Base-by-base conservation (phyloP, 1,139 yeast species). In the Magnusiomyces suaveolens region DNA sequence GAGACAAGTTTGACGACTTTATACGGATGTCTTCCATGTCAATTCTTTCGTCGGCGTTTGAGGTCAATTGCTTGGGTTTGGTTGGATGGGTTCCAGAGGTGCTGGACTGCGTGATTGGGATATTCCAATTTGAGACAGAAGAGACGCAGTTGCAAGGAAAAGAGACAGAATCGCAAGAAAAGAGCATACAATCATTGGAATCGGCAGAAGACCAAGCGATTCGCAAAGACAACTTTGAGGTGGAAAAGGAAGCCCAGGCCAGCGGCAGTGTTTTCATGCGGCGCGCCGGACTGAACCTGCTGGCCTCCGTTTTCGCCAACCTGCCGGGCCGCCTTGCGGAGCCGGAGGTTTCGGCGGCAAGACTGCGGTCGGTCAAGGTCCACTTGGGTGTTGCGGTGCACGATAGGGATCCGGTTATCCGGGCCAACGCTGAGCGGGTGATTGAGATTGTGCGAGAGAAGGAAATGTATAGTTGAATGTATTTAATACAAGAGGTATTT, bases 11-110 rank as follows among this genome's bases (percentile, higher is more conserved):
- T 21, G 24, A n/a, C 16, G 73, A 76, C 55, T 75, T 83, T 48
- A 62, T 88, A 46, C 74, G 97, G 60, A 84, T 88, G 85, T 89
- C 97, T 0, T 81, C 96, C 0, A 77, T 89, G 81, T 87, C 96
- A 0, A 68, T 92, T 18, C 68, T 90, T 21, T 96, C 96, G 23
- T 55, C 60, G 1, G 56, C 85, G 38, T 79, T 89, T 63, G 80
- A 79, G 57, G 72, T 73, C 1, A 81, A 82, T 60, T 83, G 88
- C 0, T 59, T 72, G 1, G 87, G 85, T 0, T 64, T 87, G 1
- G 57, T 24, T 0, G 66, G 68, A 1, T 69, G 72, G 54, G 68
- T 88, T 29, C 69, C 68, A 1, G 84, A 83, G 56, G 76, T 83
- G 8, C 68, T 87, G 48, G 96, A 88, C 64, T 82, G 94, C 64